phyloP scores from a whole-genome alignment of 768 basidiomycete species.

The Macrolepiota dolichaula region DNA sequence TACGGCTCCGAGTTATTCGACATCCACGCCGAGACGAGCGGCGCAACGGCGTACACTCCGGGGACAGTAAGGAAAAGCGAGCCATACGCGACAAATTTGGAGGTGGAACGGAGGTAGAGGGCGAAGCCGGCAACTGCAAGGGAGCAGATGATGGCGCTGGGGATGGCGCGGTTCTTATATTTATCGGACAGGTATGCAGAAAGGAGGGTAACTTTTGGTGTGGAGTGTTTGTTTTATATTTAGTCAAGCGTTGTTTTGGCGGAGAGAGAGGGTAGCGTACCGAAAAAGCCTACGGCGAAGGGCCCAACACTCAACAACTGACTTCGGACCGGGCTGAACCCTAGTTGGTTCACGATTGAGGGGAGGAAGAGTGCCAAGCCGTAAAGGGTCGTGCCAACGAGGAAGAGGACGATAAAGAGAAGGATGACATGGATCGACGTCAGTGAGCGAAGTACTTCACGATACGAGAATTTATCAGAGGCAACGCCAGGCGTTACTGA shows the following conservation, averaged over 20 bases:
- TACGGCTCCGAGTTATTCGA: slow-evolving; percentile 35
- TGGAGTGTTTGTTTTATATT: not conserved
- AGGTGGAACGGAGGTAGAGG: slow-evolving; percentile 25
- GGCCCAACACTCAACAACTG: slow-evolving; percentile 36
- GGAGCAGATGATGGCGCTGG: slow-evolving; percentile 18
- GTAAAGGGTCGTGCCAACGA: slow-evolving; percentile 31
- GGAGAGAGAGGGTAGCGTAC: slow-evolving; percentile 17
- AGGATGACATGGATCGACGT: slow-evolving; percentile 31
- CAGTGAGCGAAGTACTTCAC: slow-evolving; percentile 27
- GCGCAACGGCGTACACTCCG: slow-evolving; percentile 28
- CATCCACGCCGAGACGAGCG: slow-evolving; percentile 31
- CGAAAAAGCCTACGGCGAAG: slow-evolving; percentile 31
- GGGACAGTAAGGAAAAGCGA: slow-evolving; percentile 32
- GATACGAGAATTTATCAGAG: slow-evolving; percentile 27
- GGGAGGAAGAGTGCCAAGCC: slow-evolving; percentile 34
- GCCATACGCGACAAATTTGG: slow-evolving; percentile 27
- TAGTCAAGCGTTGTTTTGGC: not conserved
- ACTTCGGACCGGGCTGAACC: slow-evolving; percentile 26
- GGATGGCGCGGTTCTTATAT: slow-evolving; percentile 23
- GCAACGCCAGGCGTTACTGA: slow-evolving; percentile 17
- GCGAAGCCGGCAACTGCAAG: slow-evolving; percentile 28
- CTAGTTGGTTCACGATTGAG: slow-evolving; percentile 34
- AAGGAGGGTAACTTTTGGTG: slow-evolving; percentile 23
- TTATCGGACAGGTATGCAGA: slow-evolving; percentile 25
- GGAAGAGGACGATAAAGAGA: slow-evolving; percentile 31